These are phyloP conservation scores for Lipomyces sp. DNA, from an alignment of 805 yeast species.

Conservation along the genomic window DNA sequence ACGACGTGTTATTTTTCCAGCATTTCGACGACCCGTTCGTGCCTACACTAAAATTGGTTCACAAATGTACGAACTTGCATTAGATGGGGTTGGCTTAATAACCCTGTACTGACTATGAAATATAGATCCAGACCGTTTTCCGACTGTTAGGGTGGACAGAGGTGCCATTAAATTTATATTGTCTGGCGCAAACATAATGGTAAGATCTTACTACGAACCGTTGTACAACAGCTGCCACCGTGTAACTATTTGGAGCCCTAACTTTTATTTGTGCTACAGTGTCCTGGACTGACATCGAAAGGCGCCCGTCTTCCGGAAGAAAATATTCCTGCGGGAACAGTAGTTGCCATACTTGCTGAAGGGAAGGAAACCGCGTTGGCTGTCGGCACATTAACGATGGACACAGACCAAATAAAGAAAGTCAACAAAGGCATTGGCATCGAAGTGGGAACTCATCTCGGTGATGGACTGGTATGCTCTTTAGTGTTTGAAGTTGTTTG, in stretches of 20 bases:
- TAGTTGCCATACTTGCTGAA: conserved; percentile 83
- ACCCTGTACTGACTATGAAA: background rate
- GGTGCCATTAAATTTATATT: conserved; percentile 94
- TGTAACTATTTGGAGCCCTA: too few relatives aligned
- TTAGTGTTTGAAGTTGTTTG: background rate
- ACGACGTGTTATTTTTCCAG: conserved; percentile 73
- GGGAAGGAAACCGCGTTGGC: conserved; percentile 91
- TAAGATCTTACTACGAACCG: conserved; percentile 36
- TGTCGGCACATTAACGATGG: conserved; percentile 81
- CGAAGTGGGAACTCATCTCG: conserved; percentile 76
- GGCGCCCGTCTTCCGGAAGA: conserved; percentile 48
- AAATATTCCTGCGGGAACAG: conserved; percentile 62
- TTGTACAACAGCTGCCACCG: background rate
- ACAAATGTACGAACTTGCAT: conserved; percentile 45
- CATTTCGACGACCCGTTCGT: conserved; percentile 73
- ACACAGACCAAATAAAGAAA: conserved; percentile 80
- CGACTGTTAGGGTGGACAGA: conserved; percentile 84
- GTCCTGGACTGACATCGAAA: conserved; percentile 33
- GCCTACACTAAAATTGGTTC: conserved; percentile 73
- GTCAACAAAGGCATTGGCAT: conserved; percentile 87
- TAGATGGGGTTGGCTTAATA: background rate
- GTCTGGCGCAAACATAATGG: conserved; percentile 97
- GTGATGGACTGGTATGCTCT: conserved; percentile 63
- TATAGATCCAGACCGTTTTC: conserved; percentile 68
- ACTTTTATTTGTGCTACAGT: conserved; percentile 14